Conservation (phyloP, 495 filamentous ascomycete species). For the Barbatosphaeria neglecta region DNA sequence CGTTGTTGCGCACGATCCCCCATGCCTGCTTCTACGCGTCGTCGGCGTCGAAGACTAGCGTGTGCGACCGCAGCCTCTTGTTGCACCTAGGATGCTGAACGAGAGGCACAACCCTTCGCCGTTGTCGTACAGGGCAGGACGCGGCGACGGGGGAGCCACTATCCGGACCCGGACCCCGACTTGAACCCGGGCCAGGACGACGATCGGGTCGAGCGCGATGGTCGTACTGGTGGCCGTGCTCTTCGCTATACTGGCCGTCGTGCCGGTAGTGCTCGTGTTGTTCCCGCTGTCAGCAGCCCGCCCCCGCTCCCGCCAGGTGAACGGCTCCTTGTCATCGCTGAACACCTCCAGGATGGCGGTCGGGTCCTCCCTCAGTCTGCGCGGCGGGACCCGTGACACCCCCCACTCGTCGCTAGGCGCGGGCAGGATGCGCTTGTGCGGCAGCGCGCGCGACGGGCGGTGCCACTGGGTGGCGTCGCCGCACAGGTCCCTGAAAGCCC, state of each 20-base stretch:
- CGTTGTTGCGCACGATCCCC: background rate
- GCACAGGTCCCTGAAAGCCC: background rate
- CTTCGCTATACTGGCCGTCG: background rate
- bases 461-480: background rate
- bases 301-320: background rate
- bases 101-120: background rate
- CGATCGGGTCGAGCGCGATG: too few relatives aligned
- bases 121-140: background rate
- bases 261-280: background rate
- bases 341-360: background rate
- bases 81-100: background rate
- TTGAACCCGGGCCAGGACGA: too few relatives aligned
- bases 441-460: background rate
- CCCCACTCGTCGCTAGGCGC: background rate
- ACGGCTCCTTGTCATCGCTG: background rate
- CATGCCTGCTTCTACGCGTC: background rate
- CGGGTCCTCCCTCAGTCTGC: background rate
- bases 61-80: background rate
- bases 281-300: too few relatives aligned
- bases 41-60: background rate
- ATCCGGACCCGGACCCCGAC: too few relatives aligned
- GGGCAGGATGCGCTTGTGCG: background rate
- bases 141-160: background rate
- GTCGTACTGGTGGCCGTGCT: too few relatives aligned
- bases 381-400: background rate